phyloP scores from a whole-genome alignment of 2,329 filamentous ascomycete species.

The Sarocladium strictum region DNA sequence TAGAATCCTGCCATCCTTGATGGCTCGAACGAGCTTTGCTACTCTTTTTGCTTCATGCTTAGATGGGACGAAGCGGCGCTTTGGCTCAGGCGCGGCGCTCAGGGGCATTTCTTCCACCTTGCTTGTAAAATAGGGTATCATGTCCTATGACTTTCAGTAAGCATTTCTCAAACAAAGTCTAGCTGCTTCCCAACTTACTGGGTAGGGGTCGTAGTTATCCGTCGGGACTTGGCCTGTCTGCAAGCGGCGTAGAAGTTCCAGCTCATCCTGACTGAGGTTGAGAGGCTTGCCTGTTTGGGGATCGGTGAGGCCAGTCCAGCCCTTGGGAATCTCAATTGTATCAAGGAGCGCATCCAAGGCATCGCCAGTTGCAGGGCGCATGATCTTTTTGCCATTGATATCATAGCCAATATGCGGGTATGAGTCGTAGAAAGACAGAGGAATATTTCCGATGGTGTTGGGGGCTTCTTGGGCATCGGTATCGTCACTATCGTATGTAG shows the following conservation, averaged over 20 bases:
- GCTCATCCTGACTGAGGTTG: slow-evolving; percentile 77
- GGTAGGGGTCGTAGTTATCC: slow-evolving; percentile 89
- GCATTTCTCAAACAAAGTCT: neutral
- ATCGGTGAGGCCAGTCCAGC: slow-evolving; percentile 94
- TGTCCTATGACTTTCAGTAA: slow-evolving; percentile 48
- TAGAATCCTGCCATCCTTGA: slow-evolving; percentile 86
- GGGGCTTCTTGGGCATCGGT: slow-evolving; percentile 70
- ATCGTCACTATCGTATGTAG: slow-evolving; percentile 94
- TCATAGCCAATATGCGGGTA: slow-evolving; percentile 99
- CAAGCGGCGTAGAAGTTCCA: slow-evolving; percentile 81
- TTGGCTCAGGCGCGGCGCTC: slow-evolving; percentile 90
- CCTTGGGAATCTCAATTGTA: slow-evolving; percentile 93
- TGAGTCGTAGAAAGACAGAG: slow-evolving; percentile 89
- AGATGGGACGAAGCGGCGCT: slow-evolving; percentile 89
- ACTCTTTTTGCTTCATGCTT: slow-evolving; percentile 95
- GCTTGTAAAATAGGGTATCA: slow-evolving; percentile 89
- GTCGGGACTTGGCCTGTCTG: slow-evolving; percentile 84
- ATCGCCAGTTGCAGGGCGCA: slow-evolving; percentile 89
- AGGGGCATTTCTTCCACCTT: slow-evolving; percentile 91
- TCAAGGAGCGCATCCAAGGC: slow-evolving; percentile 90
- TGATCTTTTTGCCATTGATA: slow-evolving; percentile 97
- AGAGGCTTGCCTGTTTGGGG: slow-evolving; percentile 89
- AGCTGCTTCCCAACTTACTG: slow-evolving; percentile 41
- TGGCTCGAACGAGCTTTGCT: slow-evolving; percentile 95
- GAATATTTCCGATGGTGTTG: slow-evolving; percentile 95